Base-by-base conservation (phyloP, 768 basidiomycete species). In the Suillus luteus region DNA sequence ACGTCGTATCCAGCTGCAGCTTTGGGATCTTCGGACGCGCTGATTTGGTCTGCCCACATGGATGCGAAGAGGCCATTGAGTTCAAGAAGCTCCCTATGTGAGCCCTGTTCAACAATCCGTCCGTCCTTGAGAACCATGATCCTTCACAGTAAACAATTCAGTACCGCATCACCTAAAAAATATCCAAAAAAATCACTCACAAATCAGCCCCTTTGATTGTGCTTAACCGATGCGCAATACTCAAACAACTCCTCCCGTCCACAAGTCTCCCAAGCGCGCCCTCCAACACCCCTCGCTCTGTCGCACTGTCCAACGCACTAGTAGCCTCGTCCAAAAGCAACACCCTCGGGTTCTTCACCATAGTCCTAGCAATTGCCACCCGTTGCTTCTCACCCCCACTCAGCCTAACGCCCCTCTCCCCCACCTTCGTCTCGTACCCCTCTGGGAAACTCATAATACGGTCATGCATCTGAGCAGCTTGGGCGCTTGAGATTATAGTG, bases 111-210 rank as follows among this genome's bases (percentile, higher is more conserved):
- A 44, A 91, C 81, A 52, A 99, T 89, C 71, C 88, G 86, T 5
- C 96, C 96, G 71, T 97, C 91, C 68, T 92, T 91, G 64, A 99
- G 86, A 31, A 97, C 95, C 59, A 96, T 78, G 70, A 99, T 97
- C 62, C 92, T 93, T 71, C 17, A 67, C 40, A 66, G 9, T 17
- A 51, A 17, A 63, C 17, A 58, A 58, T 27, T 57, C 17, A 58
- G 40, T 24, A 41, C 10, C 17, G 19, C 14, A 17, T 59, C 40
- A 44, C 46, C 9, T 17, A 27, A 0, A 48, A 24, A 49, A 24
- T 12, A 24, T 6, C 14, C 14, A 10, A 4, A 44, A 31, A 17
- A 33, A 62, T 46, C 12, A 78, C 86, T 70, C 71, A 88, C 87
- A 88, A 62, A 69, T 88, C 86, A 61, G 84, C 85, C 49, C 80